Conservation (phyloP, 345 rosid genomes). For the Brassica rapa region DNA sequence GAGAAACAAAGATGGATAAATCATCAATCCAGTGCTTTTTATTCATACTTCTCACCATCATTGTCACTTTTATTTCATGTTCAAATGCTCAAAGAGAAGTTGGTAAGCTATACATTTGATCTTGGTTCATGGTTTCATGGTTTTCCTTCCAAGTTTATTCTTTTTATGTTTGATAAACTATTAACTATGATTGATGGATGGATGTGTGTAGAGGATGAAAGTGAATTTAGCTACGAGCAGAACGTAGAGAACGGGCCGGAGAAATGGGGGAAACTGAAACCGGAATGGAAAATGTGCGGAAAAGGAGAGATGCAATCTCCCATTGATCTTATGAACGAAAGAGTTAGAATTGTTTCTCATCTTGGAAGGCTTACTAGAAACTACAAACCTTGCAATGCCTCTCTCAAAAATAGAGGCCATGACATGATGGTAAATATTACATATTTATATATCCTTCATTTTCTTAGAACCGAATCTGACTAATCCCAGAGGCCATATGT, state of each 20-base stretch:
- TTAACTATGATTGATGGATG: not conserved
- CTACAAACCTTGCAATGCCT: constrained; percentile 58
- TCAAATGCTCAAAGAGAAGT: constrained; percentile 34
- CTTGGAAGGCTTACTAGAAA: constrained; percentile 52
- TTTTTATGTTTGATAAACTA: not conserved
- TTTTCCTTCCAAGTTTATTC: not conserved
- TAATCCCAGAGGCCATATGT: not conserved
- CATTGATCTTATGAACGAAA: constrained; percentile 58
- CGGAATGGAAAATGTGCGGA: constrained; percentile 61
- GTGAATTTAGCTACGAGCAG: constrained; percentile 53
- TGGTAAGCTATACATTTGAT: constrained; percentile 24
- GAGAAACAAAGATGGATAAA: constrained; percentile 20
- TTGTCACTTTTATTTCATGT: constrained; percentile 2
- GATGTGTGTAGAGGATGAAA: constrained; percentile 58
- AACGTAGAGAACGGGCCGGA: constrained; percentile 53
- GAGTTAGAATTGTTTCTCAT: constrained; percentile 54
- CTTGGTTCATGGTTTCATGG: not conserved
- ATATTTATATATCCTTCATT: not conserved
- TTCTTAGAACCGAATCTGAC: not conserved
- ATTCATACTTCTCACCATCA: constrained; percentile 24
- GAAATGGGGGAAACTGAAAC: constrained; percentile 68
- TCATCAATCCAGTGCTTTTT: constrained; percentile 12
- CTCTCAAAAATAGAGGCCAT: constrained; percentile 78
- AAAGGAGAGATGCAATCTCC: constrained; percentile 88
- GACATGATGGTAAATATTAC: constrained; percentile 69